phyloP scores from a whole-genome alignment of 2,329 filamentous ascomycete genomes.

The Leptographium wingfieldii region DNA sequence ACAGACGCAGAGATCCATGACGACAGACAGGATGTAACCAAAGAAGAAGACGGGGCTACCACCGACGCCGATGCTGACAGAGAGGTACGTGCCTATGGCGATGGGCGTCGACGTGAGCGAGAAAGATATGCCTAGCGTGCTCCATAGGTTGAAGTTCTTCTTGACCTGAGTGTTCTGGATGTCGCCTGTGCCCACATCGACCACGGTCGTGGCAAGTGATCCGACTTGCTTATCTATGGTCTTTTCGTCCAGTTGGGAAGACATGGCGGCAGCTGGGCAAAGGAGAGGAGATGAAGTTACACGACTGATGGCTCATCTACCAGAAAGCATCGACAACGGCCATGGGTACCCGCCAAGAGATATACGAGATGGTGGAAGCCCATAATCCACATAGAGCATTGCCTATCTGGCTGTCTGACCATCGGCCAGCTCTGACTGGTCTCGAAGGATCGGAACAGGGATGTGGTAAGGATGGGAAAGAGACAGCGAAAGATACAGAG shows the following conservation, averaged over 20 bases:
- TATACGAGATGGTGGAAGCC: no score
- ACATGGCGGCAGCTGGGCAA: background rate
- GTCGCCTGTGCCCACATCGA: background rate
- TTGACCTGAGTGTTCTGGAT: background rate
- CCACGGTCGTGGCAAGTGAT: background rate
- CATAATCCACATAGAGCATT: no score
- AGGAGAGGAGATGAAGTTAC: background rate
- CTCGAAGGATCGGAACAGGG: no score
- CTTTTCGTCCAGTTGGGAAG: background rate
- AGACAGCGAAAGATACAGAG: no score
- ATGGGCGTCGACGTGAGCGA: conserved; percentile 3
- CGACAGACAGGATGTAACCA: background rate
- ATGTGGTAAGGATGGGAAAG: no score
- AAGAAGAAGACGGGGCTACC: conserved; percentile 5
- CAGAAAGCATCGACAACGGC: background rate
- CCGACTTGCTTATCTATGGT: background rate
- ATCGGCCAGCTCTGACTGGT: no score
- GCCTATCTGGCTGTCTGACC: no score
- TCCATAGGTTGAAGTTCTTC: background rate
- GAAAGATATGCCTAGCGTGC: background rate
- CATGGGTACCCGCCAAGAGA: no score
- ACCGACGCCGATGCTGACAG: conserved; percentile 1
- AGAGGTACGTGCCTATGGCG: conserved; percentile 3
- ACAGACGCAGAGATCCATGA: conserved; percentile 3
- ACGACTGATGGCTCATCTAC: background rate